Evolutionary conservation across 164 flowering plant species (phyloP).

Genomic region (Magnolia kwangsiensis): DNA sequence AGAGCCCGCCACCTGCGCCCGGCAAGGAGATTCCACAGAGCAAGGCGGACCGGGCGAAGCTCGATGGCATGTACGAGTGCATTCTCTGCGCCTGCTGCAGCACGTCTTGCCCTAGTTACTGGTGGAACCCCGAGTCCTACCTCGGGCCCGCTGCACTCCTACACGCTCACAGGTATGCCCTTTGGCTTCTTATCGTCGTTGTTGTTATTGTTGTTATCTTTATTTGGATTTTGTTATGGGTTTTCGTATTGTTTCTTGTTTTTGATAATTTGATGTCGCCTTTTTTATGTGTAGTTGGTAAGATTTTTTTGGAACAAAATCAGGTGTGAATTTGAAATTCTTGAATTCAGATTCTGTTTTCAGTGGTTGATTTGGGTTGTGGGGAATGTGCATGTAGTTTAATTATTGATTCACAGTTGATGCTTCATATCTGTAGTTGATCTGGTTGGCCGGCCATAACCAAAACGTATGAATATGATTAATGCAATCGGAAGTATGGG

Average conservation of each 20-base stretch:
- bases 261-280: not conserved
- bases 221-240: not conserved
- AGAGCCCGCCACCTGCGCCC: conserved; percentile 38
- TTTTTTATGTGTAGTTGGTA: not conserved
- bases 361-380: too few relatives aligned
- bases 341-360: too few relatives aligned
- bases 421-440: too few relatives aligned
- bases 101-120: conserved; percentile 95
- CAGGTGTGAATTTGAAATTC: too few relatives aligned
- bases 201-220: conserved; percentile 3
- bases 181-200: not conserved
- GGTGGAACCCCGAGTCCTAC: conserved; percentile 98
- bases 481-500: too few relatives aligned
- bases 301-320: not conserved
- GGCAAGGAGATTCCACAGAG: conserved; percentile 88
- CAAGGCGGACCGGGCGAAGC: conserved; percentile 85
- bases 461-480: too few relatives aligned
- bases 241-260: not conserved
- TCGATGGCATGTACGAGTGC: conserved; percentile 99
- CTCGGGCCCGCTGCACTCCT: conserved; percentile 98
- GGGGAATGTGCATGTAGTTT: too few relatives aligned
- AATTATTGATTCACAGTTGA: too few relatives aligned
- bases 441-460: too few relatives aligned
- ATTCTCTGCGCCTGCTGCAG: conserved; percentile 95
- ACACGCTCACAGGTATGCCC: conserved; percentile 79